Conservation (phyloP, 306 rosid species). For the Gynostemma pentaphyllum region DNA sequence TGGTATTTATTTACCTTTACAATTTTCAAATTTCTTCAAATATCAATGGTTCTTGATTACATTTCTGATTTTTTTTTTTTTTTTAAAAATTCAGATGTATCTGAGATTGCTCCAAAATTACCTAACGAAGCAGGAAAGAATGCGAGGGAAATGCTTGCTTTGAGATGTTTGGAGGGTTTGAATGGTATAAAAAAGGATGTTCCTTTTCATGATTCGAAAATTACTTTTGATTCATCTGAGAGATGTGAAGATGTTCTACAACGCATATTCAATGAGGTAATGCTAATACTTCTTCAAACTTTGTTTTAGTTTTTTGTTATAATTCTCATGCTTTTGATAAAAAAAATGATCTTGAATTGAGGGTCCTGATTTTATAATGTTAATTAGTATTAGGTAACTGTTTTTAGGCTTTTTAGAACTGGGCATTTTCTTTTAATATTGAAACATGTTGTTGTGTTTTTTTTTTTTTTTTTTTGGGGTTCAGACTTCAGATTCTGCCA, state of each 20-base stretch:
- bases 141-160: constrained; percentile 48
- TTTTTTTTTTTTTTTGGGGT: neutral
- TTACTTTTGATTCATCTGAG: constrained; percentile 31
- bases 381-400: neutral
- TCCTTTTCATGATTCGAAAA: constrained; percentile 27
- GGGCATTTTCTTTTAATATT: neutral
- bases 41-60: neutral
- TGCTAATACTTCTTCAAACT: constrained; percentile 12
- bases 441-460: no score
- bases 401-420: neutral
- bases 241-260: constrained; percentile 39
- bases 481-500: constrained; percentile 36
- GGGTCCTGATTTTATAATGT: neutral
- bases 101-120: constrained; percentile 29
- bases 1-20: constrained; percentile 20
- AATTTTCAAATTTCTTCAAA: neutral
- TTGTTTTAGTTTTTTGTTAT: constrained; percentile 8
- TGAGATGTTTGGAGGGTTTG: constrained; percentile 59
- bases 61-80: neutral
- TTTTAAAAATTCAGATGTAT: constrained; percentile 38
- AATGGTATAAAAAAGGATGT: constrained; percentile 12
- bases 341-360: constrained; percentile 1
- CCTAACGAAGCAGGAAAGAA: constrained; percentile 22
- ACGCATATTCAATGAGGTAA: constrained; percentile 37
- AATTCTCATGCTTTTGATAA: neutral